Evolutionary conservation across 2,329 filamentous ascomycete genomes (phyloP), one percentile per base, ranked within the genome.

Genomic region (Macrophomina tecta): DNA sequence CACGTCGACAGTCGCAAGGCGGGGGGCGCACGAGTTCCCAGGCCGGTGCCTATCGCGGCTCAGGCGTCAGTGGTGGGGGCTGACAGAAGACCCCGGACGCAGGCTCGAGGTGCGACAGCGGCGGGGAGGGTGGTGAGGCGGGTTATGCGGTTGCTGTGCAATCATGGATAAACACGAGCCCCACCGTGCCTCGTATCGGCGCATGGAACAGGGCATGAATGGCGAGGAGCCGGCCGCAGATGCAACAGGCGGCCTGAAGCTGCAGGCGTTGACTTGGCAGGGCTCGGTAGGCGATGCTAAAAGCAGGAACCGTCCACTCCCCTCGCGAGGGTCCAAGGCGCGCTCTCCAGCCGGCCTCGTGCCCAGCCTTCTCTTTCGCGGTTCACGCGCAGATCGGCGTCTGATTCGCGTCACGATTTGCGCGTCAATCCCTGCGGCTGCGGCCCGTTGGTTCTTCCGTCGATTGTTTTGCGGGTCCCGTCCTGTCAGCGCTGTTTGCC

Each of bases 321-420:
- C 23, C 30, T 23, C 23, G 32, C 12, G 14, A 7, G 14, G 7
- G 58, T n/a, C 16, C 42, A 9, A 28, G 40, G 40, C 14, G 40
- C 42, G 55, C 42, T 28, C 6, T 18, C 52, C 32, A 38, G 52
- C 52, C n/a, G 34, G 32, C 52, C 30, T 38, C 23, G 32, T 38
- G 34, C 32, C 34, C 16, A 30, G 49, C 49, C 34, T 12, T 12
- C 12, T 18, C 12, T 6, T 5, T 18, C 12, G 18, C 23, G 18
- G 56, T 34, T 28, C 42, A 42, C 56, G 42, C 30, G 28, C 11
- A 16, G 58, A 62, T 62, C 58, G 32, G 45, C 58, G 30, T 16
- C 58, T 49, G 56, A 61, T 62, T 62, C 58, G 42, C 56, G 30
- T 16, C 58, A 62, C 42, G 56, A 61, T 61, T 61, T 61, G 56